Percentiles rank a stretch among this genome's conserved stretches.
phyloP scores from a whole-genome alignment of 116 monocot genomes.

The Zostera marina region DNA sequence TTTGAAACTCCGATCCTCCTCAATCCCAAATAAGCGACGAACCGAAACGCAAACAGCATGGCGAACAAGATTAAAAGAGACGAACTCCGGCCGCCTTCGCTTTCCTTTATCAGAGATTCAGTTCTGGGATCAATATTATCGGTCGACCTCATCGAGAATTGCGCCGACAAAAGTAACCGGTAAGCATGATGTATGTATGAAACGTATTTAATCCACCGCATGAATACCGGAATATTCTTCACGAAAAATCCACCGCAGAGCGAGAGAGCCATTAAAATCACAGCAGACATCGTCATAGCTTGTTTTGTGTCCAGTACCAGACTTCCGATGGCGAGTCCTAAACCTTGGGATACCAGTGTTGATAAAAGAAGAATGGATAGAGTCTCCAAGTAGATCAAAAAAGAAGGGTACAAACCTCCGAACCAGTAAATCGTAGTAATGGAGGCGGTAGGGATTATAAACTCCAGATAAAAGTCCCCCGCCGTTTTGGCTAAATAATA shows the following conservation, averaged over 20 bases:
- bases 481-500: constrained; percentile 20
- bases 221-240: constrained; percentile 16
- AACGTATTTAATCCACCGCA: constrained; percentile 28
- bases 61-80: neutral
- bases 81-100: no score
- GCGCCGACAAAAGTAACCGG: constrained; percentile 12
- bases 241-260: constrained; percentile 25
- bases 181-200: constrained; percentile 14
- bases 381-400: constrained; percentile 9
- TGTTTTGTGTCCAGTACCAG: constrained; percentile 20
- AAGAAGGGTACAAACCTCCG: constrained; percentile 16
- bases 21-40: constrained; percentile 7
- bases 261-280: constrained; percentile 20
- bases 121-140: no score
- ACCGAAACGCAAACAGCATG: constrained; percentile 10
- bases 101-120: no score
- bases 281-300: constrained; percentile 15
- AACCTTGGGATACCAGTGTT: constrained; percentile 20
- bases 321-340: constrained; percentile 27
- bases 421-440: constrained; percentile 26
- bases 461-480: constrained; percentile 28
- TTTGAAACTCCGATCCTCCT: constrained; percentile 1
- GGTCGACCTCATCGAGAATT: constrained; percentile 7
- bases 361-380: constrained; percentile 9
- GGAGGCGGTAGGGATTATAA: constrained; percentile 19